phyloP scores from a whole-genome alignment of 2,329 filamentous ascomycete genomes.

The Hansfordia pulvinata region DNA sequence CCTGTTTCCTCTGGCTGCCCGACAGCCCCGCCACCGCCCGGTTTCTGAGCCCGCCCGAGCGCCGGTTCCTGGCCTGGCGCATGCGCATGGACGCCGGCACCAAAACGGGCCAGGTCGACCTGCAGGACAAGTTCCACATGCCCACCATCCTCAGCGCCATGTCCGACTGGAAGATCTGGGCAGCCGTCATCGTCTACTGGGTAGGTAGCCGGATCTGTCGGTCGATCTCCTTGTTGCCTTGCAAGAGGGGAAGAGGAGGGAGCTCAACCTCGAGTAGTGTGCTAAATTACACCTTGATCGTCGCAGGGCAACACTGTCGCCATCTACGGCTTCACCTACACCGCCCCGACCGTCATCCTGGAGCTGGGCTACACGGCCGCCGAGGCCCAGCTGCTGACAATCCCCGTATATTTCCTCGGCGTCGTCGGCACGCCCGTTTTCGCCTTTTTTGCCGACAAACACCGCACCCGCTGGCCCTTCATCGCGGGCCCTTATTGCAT shows the following conservation, averaged over 20 bases:
- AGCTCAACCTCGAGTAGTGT: too few relatives aligned
- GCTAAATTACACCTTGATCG: too few relatives aligned
- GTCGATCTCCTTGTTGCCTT: too few relatives aligned
- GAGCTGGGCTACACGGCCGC: conserved; percentile 24
- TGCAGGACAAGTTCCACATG: conserved; percentile 7
- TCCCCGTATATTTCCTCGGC: conserved; percentile 5
- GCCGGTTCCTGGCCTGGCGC: conserved; percentile 8
- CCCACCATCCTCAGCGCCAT: conserved; percentile 16
- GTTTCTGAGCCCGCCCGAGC: conserved; percentile 24
- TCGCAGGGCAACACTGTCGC: conserved; percentile 12
- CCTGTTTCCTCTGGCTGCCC: conserved; percentile 14
- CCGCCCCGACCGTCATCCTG: conserved; percentile 21
- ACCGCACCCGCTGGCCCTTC: conserved; percentile 16
- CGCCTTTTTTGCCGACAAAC: conserved; percentile 15
- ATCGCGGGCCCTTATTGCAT: conserved; percentile 12
- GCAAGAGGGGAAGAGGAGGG: too few relatives aligned
- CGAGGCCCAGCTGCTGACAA: conserved; percentile 9
- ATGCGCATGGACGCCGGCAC: conserved; percentile 5
- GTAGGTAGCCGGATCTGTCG: too few relatives aligned
- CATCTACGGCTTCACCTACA: conserved; percentile 17
- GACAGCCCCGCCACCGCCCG: conserved; percentile 25
- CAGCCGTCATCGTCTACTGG: conserved; percentile 19
- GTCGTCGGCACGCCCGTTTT: conserved; percentile 15
- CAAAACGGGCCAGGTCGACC: too few relatives aligned
- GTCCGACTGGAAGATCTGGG: conserved; percentile 24